Base-by-base conservation (phyloP, 78 protist species). In the Mastigamoeba balamuthi region DNA sequence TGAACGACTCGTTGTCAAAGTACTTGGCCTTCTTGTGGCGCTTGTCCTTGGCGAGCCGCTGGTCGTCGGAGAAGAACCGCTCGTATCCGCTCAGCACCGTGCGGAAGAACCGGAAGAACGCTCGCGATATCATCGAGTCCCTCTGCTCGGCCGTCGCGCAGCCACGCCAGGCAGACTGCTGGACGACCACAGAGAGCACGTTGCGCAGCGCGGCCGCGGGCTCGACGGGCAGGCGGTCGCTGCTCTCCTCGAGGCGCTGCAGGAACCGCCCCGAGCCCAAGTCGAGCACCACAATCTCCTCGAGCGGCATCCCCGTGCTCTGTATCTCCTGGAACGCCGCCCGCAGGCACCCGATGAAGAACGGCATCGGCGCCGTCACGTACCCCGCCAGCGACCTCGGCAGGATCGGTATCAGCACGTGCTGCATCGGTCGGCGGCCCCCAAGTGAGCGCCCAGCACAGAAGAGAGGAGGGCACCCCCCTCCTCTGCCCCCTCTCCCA, bases 281-380 rank as follows among this genome's bases (percentile, higher is more conserved):
- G n/a, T n/a, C n/a, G n/a, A n/a, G n/a, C n/a, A n/a, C n/a, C n/a
- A n/a, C n/a, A n/a, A 48, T 17, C 58, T 48, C 58, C 17, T 48
- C 58, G 17, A 48, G 17, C 33, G 58, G 58, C 17, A 48, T 48
- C 33, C 58, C 58, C 17, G 58, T 25, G 33, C 58, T 48, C 58
- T 48, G 17, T 17, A 48, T 48, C 17, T 48, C 58, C 17, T 48
- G 33, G 17, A 25, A 48, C 33, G 58, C 17, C 17, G 17, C 17
- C 17, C 58, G 17, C 58, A 48, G 17, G 58, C 58, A 48, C 58
- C 58, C 58, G 17, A 48, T 48, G 17, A 69, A 33, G n/a, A 69
- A 69, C 8, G 73, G 73, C 73, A 69, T 69, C 27, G 73, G 73
- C 33, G 73, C 73, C 9, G 38, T 33, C 27, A 37, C n/a, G 73